Evolutionary conservation across 768 basidiomycete genomes (phyloP).

Genomic region (Mycena leptocephala): DNA sequence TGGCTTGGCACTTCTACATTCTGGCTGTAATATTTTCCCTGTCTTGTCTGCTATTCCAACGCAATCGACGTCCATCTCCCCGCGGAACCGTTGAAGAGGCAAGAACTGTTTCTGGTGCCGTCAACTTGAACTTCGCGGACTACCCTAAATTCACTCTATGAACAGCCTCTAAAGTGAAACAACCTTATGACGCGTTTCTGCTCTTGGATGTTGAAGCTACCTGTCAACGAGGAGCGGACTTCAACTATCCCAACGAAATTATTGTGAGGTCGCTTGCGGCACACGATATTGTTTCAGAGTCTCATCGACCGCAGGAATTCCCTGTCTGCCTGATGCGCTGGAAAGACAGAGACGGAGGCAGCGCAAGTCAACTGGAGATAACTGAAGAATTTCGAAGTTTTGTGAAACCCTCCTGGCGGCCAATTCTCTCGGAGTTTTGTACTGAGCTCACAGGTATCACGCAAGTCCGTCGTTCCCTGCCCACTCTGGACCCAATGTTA

Average conservation of each 20-base stretch:
- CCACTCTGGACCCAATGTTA: conserved; percentile 18
- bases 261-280: conserved; percentile 72
- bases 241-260: conserved; percentile 95
- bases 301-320: conserved; percentile 77
- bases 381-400: conserved; percentile 91
- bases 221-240: conserved; percentile 77
- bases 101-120: not conserved
- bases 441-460: conserved; percentile 91
- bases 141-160: not conserved
- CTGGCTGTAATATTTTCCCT: not conserved
- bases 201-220: conserved; percentile 95
- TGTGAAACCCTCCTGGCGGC: conserved; percentile 91
- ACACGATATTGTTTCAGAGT: conserved; percentile 11
- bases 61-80: not conserved
- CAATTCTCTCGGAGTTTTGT: conserved; percentile 88
- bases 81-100: not conserved
- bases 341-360: conserved; percentile 74
- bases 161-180: conserved; percentile 41
- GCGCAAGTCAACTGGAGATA: conserved; percentile 73
- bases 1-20: not conserved
- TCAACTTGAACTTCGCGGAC: not conserved
- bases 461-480: conserved; percentile 72
- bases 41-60: not conserved
- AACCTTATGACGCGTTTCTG: conserved; percentile 84
- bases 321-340: conserved; percentile 93